These are phyloP conservation scores for Wallacemonas collosoma DNA, from an alignment of 208 protist species.

Conservation along the genomic window DNA sequence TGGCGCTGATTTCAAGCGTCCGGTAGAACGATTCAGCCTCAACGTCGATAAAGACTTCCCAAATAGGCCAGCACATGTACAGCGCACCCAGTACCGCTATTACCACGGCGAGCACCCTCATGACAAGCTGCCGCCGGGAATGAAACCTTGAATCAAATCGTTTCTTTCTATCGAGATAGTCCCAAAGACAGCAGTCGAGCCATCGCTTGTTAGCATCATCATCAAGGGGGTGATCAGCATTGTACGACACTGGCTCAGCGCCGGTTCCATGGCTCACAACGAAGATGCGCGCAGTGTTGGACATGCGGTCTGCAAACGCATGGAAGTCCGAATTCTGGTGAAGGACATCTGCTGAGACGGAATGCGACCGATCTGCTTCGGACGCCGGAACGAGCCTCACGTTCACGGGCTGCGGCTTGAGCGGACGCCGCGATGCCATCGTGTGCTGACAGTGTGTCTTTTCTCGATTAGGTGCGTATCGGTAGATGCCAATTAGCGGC, in stretches of 20 bases:
- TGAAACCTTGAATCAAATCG: conserved; percentile 38
- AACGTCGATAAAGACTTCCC: conserved; percentile 76
- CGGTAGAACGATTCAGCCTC: conserved; percentile 66
- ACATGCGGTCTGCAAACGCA: conserved; percentile 34
- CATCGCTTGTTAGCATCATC: conserved; percentile 30
- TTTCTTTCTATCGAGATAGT: conserved; percentile 67
- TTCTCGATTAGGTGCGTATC: no score
- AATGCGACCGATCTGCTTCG: neutral
- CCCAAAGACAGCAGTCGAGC: conserved; percentile 67
- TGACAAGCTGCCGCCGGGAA: conserved; percentile 22
- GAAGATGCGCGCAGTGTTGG: conserved; percentile 24
- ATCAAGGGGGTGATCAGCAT: conserved; percentile 5
- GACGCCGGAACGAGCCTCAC: neutral
- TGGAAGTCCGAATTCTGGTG: conserved; percentile 33
- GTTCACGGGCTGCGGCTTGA: conserved; percentile 1
- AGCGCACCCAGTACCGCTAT: conserved; percentile 33
- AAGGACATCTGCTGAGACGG: conserved; percentile 22
- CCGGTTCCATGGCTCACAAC: conserved; percentile 22
- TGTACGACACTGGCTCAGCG: neutral
- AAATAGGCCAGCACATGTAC: conserved; percentile 69
- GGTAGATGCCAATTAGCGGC: no score
- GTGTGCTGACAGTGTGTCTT: neutral
- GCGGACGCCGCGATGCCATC: neutral
- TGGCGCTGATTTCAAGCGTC: conserved; percentile 43
- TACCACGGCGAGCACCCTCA: conserved; percentile 29